Conservation (phyloP, 345 rosid genomes). For the Garcia nutans region DNA sequence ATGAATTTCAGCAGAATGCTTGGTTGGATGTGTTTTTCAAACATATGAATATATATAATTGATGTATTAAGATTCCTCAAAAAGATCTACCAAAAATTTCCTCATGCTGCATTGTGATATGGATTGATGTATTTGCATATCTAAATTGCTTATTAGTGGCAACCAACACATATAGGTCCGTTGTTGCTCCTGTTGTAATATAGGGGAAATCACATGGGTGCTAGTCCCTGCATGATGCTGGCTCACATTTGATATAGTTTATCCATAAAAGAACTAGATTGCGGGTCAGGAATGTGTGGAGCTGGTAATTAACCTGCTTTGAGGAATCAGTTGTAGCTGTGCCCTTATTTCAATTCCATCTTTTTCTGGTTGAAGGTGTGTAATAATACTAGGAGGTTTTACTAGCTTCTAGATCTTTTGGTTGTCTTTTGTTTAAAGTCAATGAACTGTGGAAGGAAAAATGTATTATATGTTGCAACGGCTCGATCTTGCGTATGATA, state of each 20-base stretch:
- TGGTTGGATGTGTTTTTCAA: background rate
- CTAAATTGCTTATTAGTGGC: background rate
- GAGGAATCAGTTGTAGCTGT: background rate
- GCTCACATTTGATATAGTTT: background rate
- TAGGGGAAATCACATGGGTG: background rate
- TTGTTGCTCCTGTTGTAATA: background rate
- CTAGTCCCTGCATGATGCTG: background rate
- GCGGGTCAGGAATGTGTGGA: background rate
- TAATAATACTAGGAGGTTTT: background rate
- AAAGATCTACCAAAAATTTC: too few relatives aligned
- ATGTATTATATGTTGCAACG: background rate
- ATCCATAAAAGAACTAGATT: background rate
- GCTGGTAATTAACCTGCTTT: background rate
- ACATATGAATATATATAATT: background rate
- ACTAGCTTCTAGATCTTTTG: too few relatives aligned
- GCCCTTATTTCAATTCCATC: background rate
- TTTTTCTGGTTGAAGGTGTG: background rate
- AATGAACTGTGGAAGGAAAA: background rate
- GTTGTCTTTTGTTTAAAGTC: background rate
- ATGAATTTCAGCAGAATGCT: conserved; percentile 1
- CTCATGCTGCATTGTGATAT: background rate
- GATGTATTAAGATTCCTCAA: background rate
- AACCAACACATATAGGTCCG: background rate
- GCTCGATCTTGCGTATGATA: background rate
- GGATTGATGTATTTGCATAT: background rate